Percentiles rank a stretch among this genome's conserved stretches.
These are phyloP conservation scores for Coemansia brasiliensis DNA, from an alignment of 192 early-diverging fungal species.

Conservation along the genomic window DNA sequence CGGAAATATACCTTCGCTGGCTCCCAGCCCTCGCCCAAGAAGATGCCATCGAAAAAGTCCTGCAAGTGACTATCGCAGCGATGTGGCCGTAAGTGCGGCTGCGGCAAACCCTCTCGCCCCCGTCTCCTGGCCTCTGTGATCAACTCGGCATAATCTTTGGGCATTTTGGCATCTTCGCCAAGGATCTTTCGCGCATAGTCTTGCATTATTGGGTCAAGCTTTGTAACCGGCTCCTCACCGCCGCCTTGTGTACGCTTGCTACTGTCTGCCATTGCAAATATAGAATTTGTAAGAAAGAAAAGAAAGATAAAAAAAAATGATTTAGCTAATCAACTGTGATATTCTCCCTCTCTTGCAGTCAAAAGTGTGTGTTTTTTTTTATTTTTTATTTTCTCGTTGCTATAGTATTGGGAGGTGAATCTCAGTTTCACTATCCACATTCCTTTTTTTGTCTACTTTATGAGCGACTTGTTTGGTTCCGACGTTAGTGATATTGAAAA, in stretches of 20 bases:
- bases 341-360: too few relatives aligned
- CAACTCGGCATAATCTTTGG: slow-evolving; percentile 31
- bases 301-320: too few relatives aligned
- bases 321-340: too few relatives aligned
- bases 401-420: too few relatives aligned
- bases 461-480: slow-evolving; percentile 54
- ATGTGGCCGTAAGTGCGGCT: slow-evolving; percentile 48
- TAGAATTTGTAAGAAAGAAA: too few relatives aligned
- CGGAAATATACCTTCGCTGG: slow-evolving; percentile 33
- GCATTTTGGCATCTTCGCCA: slow-evolving; percentile 39
- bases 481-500: slow-evolving; percentile 42
- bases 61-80: slow-evolving; percentile 49
- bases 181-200: slow-evolving; percentile 41
- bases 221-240: background rate
- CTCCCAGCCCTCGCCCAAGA: slow-evolving; percentile 32
- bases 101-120: slow-evolving; percentile 42
- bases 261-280: background rate
- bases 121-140: slow-evolving; percentile 42
- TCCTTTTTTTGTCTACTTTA: background rate
- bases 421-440: too few relatives aligned
- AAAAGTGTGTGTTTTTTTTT: too few relatives aligned
- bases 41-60: slow-evolving; percentile 48
- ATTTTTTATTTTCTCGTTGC: too few relatives aligned
- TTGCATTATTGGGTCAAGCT: slow-evolving; percentile 33
- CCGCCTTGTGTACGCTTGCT: background rate